Evolutionary conservation across 805 yeast genomes (phyloP).

Genomic region (Lachancea sp.): DNA sequence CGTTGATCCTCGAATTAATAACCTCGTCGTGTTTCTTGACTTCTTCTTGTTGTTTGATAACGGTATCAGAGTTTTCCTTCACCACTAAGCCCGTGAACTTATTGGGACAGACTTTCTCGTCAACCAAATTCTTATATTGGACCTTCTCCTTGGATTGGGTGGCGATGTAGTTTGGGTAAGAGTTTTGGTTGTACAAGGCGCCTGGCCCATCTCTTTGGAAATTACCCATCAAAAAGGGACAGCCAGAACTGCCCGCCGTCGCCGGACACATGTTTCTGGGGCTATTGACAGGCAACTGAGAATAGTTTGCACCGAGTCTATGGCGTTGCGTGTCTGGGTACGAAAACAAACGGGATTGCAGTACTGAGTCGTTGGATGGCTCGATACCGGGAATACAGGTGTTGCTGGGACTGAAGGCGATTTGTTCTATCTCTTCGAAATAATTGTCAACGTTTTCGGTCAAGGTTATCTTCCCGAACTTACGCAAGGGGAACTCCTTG

Average conservation of each 20-base stretch:
- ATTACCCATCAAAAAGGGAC: conserved; percentile 36
- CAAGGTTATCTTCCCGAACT: conserved; percentile 71
- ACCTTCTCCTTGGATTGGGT: conserved; percentile 22
- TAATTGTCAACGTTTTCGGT: conserved; percentile 81
- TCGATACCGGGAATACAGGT: conserved; percentile 64
- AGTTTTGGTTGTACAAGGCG: conserved; percentile 43
- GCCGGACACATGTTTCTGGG: conserved; percentile 27
- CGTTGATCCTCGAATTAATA: conserved; percentile 33
- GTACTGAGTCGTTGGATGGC: conserved; percentile 70
- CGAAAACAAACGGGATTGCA: conserved; percentile 70
- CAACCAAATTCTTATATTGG: conserved; percentile 16
- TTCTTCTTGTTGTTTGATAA: conserved; percentile 28
- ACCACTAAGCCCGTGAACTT: conserved; percentile 34
- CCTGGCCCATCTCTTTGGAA: conserved; percentile 60
- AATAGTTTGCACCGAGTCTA: conserved; percentile 64
- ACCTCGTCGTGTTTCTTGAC: conserved; percentile 33
- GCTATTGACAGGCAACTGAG: conserved; percentile 59
- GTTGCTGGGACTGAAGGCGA: conserved; percentile 68
- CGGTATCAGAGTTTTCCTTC: conserved; percentile 23
- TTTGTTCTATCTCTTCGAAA: conserved; percentile 83
- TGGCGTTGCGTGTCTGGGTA: conserved; percentile 74
- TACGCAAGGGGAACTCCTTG: conserved; percentile 74
- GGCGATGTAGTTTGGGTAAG: conserved; percentile 48
- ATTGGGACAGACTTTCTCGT: conserved; percentile 16
- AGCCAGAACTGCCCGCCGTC: conserved; percentile 10